These are phyloP conservation scores for Pestalotiopsis sp. DNA, from an alignment of 2,329 filamentous ascomycete species.

Conservation along the genomic window DNA sequence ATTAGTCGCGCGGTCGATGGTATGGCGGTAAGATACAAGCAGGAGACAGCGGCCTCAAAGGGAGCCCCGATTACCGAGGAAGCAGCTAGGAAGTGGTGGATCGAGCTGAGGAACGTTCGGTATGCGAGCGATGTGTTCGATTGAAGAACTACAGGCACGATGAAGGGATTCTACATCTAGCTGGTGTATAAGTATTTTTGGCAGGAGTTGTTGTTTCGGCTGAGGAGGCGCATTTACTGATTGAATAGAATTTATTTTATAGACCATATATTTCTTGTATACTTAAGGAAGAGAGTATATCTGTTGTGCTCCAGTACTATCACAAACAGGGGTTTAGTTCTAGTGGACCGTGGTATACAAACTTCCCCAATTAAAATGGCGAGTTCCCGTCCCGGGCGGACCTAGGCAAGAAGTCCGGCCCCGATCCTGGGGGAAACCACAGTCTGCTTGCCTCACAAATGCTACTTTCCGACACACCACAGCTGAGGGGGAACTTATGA, in stretches of 20 bases:
- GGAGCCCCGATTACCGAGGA: not conserved
- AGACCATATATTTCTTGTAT: not conserved
- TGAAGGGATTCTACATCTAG: not conserved
- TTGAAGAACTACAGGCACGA: not conserved
- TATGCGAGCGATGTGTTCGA: conserved; percentile 9
- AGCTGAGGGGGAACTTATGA: not conserved
- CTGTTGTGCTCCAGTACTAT: not conserved
- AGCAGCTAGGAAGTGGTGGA: conserved; percentile 1
- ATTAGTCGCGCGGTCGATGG: not conserved
- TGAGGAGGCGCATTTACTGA: not conserved
- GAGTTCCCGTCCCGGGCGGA: not conserved
- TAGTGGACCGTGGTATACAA: not conserved
- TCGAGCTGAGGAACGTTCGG: not conserved
- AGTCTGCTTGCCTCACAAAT: too few relatives aligned
- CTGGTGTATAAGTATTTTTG: not conserved
- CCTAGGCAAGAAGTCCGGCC: not conserved
- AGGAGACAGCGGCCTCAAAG: not conserved
- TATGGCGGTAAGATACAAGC: not conserved
- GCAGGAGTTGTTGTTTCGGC: not conserved
- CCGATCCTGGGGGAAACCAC: not conserved
- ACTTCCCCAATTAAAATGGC: not conserved
- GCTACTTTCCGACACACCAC: not conserved
- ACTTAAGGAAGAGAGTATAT: not conserved
- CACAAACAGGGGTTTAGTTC: not conserved
- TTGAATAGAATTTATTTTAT: not conserved